Percentiles rank a stretch among this genome's conserved stretches.
These are phyloP conservation scores for Apiospora aurea DNA, from an alignment of 2,329 filamentous ascomycete species.

Conservation along the genomic window DNA sequence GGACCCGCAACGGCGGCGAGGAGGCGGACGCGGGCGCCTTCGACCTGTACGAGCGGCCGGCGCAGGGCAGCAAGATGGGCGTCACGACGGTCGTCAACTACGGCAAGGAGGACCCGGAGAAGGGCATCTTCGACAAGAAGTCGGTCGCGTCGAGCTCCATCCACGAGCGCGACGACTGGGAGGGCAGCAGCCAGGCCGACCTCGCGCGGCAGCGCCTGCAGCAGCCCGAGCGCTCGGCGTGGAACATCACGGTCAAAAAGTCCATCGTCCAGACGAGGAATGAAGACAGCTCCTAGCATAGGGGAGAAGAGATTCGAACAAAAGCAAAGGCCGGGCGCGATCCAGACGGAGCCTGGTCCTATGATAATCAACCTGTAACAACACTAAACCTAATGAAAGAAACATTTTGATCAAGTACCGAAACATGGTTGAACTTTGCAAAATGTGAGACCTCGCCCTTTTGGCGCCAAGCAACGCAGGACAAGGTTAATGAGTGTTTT, in stretches of 20 bases:
- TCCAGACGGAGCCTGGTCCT: no score
- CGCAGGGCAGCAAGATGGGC: slow-evolving; percentile 26
- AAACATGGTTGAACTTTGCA: background rate
- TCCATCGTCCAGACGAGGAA: slow-evolving; percentile 30
- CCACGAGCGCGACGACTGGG: slow-evolving; percentile 26
- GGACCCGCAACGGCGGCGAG: slow-evolving; percentile 1
- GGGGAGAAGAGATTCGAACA: background rate
- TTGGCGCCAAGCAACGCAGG: background rate
- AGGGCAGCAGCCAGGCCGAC: slow-evolving; percentile 29
- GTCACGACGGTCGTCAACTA: slow-evolving; percentile 31
- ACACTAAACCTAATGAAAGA: background rate
- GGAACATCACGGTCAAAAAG: slow-evolving; percentile 31
- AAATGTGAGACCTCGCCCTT: background rate
- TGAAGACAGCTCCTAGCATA: background rate
- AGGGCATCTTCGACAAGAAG: slow-evolving; percentile 22
- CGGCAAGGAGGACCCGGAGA: slow-evolving; percentile 23
- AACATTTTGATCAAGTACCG: background rate
- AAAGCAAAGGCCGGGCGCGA: background rate
- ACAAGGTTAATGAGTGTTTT: background rate
- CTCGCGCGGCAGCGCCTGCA: slow-evolving; percentile 18
- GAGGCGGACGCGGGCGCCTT: slow-evolving; percentile 24
- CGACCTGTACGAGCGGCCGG: slow-evolving; percentile 28
- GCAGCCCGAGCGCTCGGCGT: slow-evolving; percentile 8
- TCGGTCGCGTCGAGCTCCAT: slow-evolving; percentile 27
- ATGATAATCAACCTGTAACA: background rate